Conservation (phyloP, 2,329 filamentous ascomycete species). For the Colletotrichum viniferum region DNA sequence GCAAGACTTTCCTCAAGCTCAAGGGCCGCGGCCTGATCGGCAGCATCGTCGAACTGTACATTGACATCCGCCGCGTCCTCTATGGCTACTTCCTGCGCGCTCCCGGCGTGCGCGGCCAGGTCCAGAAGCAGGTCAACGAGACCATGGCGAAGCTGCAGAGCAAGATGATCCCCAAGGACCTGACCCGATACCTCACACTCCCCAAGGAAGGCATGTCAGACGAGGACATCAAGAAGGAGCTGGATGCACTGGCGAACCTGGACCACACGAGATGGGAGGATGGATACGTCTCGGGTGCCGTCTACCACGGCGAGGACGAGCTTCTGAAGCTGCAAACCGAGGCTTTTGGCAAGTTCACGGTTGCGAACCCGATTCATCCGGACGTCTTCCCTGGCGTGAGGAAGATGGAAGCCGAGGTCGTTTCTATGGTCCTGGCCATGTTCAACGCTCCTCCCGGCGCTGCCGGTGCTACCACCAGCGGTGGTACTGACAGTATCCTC, state of each 20-base stretch:
- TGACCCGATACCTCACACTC: constrained; percentile 75
- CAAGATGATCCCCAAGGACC: constrained; percentile 79
- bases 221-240: constrained; percentile 79
- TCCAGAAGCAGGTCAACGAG: constrained; percentile 83
- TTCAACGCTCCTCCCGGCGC: constrained; percentile 84
- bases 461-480: constrained; percentile 88
- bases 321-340: constrained; percentile 86
- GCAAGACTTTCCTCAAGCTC: constrained; percentile 81
- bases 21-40: constrained; percentile 88
- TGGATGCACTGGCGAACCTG: constrained; percentile 80
- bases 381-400: constrained; percentile 97
- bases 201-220: constrained; percentile 84
- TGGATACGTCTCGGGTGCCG: constrained; percentile 89
- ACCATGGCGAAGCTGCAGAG: constrained; percentile 79
- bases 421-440: constrained; percentile 89
- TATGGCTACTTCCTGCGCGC: constrained; percentile 87
- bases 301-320: constrained; percentile 90
- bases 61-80: constrained; percentile 70
- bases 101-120: constrained; percentile 84
- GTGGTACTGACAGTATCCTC: constrained; percentile 94
- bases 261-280: constrained; percentile 98
- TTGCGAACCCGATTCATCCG: constrained; percentile 95
- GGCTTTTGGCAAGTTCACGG: constrained; percentile 92
- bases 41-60: constrained; percentile 76
- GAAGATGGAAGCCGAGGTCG: constrained; percentile 99